phyloP scores from a whole-genome alignment of 2,329 filamentous ascomycete genomes.

The Penicillium sp. region DNA sequence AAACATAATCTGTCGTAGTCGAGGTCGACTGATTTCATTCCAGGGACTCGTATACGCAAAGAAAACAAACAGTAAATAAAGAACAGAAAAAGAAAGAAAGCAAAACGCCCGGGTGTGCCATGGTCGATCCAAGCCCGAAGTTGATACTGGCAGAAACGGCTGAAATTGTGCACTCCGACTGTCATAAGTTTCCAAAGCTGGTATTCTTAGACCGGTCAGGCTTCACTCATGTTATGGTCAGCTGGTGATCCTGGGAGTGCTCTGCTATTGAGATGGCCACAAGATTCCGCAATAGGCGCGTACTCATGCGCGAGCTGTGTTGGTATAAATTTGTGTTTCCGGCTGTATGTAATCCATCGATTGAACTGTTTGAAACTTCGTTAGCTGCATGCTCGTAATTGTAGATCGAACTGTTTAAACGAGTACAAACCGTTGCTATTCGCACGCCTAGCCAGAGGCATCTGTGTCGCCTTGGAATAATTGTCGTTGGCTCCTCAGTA shows the following conservation, averaged over 20 bases:
- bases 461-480: slow-evolving; percentile 50
- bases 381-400: background rate
- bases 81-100: background rate
- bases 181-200: background rate
- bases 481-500: slow-evolving; percentile 52
- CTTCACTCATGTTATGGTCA: slow-evolving; percentile 7
- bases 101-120: background rate
- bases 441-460: slow-evolving; percentile 52
- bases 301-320: slow-evolving; percentile 31
- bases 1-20: background rate
- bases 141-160: background rate
- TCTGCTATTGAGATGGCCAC: slow-evolving; percentile 13
- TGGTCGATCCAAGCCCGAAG: background rate
- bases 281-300: slow-evolving; percentile 19
- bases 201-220: background rate
- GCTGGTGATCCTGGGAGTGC: background rate
- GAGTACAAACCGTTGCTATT: slow-evolving; percentile 44
- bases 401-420: background rate
- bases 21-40: background rate
- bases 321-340: slow-evolving; percentile 30
- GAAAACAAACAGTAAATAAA: background rate
- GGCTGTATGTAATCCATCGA: slow-evolving; percentile 43
- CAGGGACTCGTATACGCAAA: background rate
- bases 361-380: slow-evolving; percentile 28
- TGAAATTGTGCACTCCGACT: background rate